Conservation (phyloP, 116 monocot species). For the Cymodocea nodosa region DNA sequence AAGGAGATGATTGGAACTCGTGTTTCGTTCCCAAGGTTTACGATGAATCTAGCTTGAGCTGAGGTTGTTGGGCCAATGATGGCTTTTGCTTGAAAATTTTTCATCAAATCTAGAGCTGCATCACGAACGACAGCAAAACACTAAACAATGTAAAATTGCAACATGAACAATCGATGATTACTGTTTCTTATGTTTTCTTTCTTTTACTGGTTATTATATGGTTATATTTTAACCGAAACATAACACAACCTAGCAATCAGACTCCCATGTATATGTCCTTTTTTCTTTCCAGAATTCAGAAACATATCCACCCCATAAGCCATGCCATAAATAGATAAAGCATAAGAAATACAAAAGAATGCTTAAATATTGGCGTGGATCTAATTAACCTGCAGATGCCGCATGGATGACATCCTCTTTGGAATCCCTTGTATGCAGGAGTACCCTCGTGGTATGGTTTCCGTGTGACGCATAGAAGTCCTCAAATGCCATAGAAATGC, state of each 20-base stretch:
- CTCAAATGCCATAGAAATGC: slow-evolving; percentile 22
- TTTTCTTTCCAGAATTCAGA: no score
- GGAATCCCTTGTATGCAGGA: slow-evolving; percentile 10
- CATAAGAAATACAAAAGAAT: no score
- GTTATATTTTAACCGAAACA: no score
- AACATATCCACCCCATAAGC: no score
- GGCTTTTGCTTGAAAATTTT: slow-evolving; percentile 26
- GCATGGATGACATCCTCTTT: slow-evolving; percentile 24
- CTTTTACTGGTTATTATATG: no score
- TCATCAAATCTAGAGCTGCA: slow-evolving; percentile 39
- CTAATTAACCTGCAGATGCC: slow-evolving; percentile 36
- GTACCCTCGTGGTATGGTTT: slow-evolving; percentile 13
- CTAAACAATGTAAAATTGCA: background rate
- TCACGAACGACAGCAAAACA: background rate
- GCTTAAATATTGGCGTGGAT: no score
- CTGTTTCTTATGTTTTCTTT: no score
- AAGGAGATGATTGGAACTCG: slow-evolving; percentile 50
- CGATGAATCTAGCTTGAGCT: slow-evolving; percentile 23
- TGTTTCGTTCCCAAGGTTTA: slow-evolving; percentile 25
- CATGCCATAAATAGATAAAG: no score
- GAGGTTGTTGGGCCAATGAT: slow-evolving; percentile 45
- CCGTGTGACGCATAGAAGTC: slow-evolving; percentile 18
- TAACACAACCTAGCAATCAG: no score
- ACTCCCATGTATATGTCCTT: no score
- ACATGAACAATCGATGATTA: no score